Base-by-base conservation (phyloP, 805 yeast species). In the Lipomyces yamadae region DNA sequence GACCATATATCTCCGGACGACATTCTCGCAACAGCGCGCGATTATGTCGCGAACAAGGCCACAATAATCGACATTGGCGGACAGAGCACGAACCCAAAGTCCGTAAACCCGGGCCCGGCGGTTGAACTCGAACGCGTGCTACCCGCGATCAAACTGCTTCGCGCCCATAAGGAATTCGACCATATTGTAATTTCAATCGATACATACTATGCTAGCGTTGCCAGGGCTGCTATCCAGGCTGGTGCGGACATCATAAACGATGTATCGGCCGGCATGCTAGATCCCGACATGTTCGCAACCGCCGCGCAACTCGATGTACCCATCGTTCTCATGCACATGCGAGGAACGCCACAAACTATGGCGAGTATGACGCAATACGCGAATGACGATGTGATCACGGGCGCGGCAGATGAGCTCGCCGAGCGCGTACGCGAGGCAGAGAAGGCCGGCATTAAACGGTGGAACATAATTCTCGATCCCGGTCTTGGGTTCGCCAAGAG, bases 401-500 rank as follows among this genome's bases (percentile, higher is more conserved):
- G 85, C 1, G 82, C 92, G 4, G 84, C 88, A 4, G 77, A 85
- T 58, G 99, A 95, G 76, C 78, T 94, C 61, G 79, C 86, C 7
- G 70, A 72, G 2, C 84, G 86, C 63, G 81, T 92, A 35, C 71
- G 76, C 0, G 81, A 79, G 63, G 96, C 97, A 11, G 78, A 84
- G 56, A 73, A 72, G 0, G 79, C 76, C 0, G 97, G 97, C 3
- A 86, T 94, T 1, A 81, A 83, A 66, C 86, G 94, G 77, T 95
- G 97, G 97, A 98, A 95, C 78, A 80, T 95, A 2, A 86, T 95
- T 18, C 74, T 92, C 3, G 99, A 95, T 76, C 99, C 99, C 0
- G 99, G 99, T 1, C 78, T 95, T 54, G 99, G 99, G 1, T 95
- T 95, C 78, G 98, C 98, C n/a, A 95, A 95, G 76, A 83, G 82